A percentile compares a stretch with the other conserved stretches of the same genome.
phyloP scores from a whole-genome alignment of 495 filamentous ascomycete genomes.

The Hypomontagnella monticulosa region DNA sequence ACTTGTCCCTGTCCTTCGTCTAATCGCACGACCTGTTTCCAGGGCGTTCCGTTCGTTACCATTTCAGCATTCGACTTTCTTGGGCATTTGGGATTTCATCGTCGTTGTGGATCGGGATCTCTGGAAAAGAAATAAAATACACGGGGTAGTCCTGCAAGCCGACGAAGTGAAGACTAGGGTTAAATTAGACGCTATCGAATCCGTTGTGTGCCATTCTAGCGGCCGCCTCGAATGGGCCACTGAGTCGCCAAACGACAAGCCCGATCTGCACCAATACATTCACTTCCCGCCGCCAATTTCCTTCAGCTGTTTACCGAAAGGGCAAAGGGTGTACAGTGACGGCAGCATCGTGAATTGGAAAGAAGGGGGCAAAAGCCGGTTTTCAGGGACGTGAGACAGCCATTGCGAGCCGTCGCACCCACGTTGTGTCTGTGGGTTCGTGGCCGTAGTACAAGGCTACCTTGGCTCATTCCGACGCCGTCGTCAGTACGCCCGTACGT shows the following conservation, averaged over 20 bases:
- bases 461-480: slow-evolving; percentile 46
- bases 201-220: slow-evolving; percentile 35
- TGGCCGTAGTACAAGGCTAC: slow-evolving; percentile 44
- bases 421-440: slow-evolving; percentile 44
- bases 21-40: slow-evolving; percentile 36
- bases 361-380: slow-evolving; percentile 28
- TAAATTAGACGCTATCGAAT: slow-evolving; percentile 47
- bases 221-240: slow-evolving; percentile 42
- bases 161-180: slow-evolving; percentile 37
- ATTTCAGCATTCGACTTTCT: slow-evolving; percentile 34
- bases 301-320: slow-evolving; percentile 39
- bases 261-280: slow-evolving; percentile 44
- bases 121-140: slow-evolving; percentile 21
- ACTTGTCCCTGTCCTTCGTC: slow-evolving; percentile 21
- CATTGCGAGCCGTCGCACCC: slow-evolving; percentile 43
- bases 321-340: slow-evolving; percentile 31
- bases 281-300: slow-evolving; percentile 38
- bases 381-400: slow-evolving; percentile 42
- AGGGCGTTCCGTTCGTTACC: slow-evolving; percentile 46
- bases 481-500: slow-evolving; percentile 41
- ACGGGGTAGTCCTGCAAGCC: slow-evolving; percentile 28
- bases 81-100: slow-evolving; percentile 32
- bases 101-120: slow-evolving; percentile 35
- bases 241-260: slow-evolving; percentile 42
- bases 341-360: slow-evolving; percentile 25